Base-by-base conservation (phyloP, 1,139 yeast genomes). In the Candida tropicalis region DNA sequence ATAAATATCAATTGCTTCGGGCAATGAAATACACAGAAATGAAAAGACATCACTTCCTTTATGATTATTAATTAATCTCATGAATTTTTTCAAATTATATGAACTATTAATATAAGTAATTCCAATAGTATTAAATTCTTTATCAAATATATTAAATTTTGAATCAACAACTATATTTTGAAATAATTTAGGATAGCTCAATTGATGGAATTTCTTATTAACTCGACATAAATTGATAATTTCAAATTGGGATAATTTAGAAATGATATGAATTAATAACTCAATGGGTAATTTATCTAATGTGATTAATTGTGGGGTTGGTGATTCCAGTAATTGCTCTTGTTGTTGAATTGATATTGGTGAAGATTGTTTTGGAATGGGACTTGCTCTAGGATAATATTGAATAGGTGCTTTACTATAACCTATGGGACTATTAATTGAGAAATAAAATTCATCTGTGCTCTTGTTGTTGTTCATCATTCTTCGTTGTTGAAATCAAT, bases 181-280 rank as follows among this genome's bases (percentile, higher is more conserved):
- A 50, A 71, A 73, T 24, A 77, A 49, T 12, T 71, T 52, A 0
- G 65, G 65, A 8, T 65, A 49, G 0, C 73, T 62, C 1, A 68
- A 54, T 1, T 44, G 47, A 44, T 66, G 63, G 50, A 73, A 56
- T 2, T 59, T 44, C 28, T 50, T 63, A 47, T 60, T 64, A 0
- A 68, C 67, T 5, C 59, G 50, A 34, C 75, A 47, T 16, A 77
- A 51, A 44, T 54, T 65, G 8, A 73, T 49, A 26, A 72, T 59
- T 46, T 73, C 80, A 42, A 66, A 63, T 50, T 77, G 82, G 12
- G 70, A 58, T 22, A 76, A 53, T n/a, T 61, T 47, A 25, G 60
- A 56, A 6, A 71, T 61, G 3, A 77, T 63, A 17, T 48, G 42
- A 12, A 55, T 40, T 13, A 68, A 53, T 15, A 75, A 55, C 47